Base-by-base conservation (phyloP, 2,329 filamentous ascomycete species). In the Metarhizium brunneum region DNA sequence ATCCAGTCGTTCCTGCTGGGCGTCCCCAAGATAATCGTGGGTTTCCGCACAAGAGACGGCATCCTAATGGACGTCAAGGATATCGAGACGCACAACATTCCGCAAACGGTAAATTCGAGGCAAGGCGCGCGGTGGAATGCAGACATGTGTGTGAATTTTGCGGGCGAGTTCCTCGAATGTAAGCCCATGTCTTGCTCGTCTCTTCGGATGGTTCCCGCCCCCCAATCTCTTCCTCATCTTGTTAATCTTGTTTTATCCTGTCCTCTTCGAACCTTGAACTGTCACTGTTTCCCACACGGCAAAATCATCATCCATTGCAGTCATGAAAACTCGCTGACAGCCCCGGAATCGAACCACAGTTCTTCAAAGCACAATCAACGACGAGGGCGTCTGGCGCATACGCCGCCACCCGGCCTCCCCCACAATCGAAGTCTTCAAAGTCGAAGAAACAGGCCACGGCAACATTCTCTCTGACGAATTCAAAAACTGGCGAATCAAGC, bases 1-100 rank as follows among this genome's bases (percentile, higher is more conserved):
- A 90, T 92, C 14, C 94, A 97, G 70, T 95, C 89, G 0, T 99
- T 96, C 66, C 78, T 99, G 2, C 84, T 99, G 2, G 92, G 92
- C 45, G 92, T 97, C 1, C 90, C 91, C 0, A 94, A 86, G 62
- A 90, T 99, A 61, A 84, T 96, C 49, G 88, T 99, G 35, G 94
- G 94, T 1, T 96, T 94, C 68, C 85, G 94, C 50, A 85, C 82
- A 38, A 82, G 71, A 18, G 71, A 85, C 55, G 92, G 94, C 7
- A 80, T 89, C 54, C 76, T 99, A 25, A 77, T 79, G 50, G 78
- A 82, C 13, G 67, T 95, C 13, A 83, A 95, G 67, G 89, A 95
- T 65, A 81, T 95, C 36, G 82, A 90, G 57, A 96, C 92, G 2
- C 83, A 84, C 49, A 78, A 75, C 35, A 90, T 99, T 54, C 94